Evolutionary conservation across 2,329 filamentous ascomycete genomes (phyloP).

Genomic region (Phialocephala sp.): DNA sequence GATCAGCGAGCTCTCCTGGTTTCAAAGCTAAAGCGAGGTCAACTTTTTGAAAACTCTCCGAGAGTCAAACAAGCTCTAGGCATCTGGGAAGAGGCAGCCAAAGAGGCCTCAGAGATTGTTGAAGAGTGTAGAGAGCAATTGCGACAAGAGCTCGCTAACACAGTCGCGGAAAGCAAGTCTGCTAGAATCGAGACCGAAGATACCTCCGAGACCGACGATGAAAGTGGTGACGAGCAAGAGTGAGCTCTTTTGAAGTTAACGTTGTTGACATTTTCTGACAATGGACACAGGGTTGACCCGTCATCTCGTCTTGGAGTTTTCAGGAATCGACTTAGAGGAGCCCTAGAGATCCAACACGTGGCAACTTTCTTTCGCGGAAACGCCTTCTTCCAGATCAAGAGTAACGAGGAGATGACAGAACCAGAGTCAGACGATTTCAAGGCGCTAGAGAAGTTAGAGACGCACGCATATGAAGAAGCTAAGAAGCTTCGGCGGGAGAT

Average conservation of each 20-base stretch:
- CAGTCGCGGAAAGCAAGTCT: constrained; percentile 31
- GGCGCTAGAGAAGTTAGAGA: constrained; percentile 72
- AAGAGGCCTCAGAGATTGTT: constrained; percentile 59
- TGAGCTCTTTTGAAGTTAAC: background rate
- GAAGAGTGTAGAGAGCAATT: constrained; percentile 69
- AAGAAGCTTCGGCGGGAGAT: constrained; percentile 81
- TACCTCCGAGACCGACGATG: constrained; percentile 21
- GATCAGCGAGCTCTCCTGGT: constrained; percentile 73
- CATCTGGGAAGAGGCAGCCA: constrained; percentile 68
- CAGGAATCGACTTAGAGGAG: constrained; percentile 70
- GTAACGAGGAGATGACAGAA: constrained; percentile 65
- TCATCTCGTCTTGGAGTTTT: constrained; percentile 58
- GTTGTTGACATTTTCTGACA: background rate
- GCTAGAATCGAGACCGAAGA: constrained; percentile 31
- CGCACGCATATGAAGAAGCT: constrained; percentile 75
- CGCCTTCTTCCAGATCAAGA: constrained; percentile 82
- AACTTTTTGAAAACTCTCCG: constrained; percentile 78
- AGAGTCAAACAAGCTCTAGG: constrained; percentile 69
- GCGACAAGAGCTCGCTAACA: constrained; percentile 50
- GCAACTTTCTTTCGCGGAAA: constrained; percentile 87
- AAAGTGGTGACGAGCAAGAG: constrained; percentile 30
- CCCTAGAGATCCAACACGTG: constrained; percentile 81
- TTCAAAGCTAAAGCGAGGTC: constrained; percentile 71
- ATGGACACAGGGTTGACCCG: constrained; percentile 23
- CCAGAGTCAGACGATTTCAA: constrained; percentile 72